Evolutionary conservation across 164 flowering plant genomes (phyloP), one percentile per base, ranked within the genome.

Genomic region (Vitis labrusca): DNA sequence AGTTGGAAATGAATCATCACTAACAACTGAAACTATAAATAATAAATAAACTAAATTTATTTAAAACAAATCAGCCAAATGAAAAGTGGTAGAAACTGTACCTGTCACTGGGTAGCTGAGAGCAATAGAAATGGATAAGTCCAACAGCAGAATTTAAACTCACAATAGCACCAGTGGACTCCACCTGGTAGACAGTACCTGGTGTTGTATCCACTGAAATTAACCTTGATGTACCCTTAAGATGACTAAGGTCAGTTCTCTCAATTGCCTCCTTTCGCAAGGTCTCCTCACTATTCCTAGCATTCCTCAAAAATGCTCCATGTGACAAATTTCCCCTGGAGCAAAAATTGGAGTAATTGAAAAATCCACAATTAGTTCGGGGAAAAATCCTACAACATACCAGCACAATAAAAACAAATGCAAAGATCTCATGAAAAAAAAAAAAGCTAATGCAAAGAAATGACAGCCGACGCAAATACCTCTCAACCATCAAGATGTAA

Each of bases 101-200:
- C 99, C 99, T 91, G 88, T 96, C 99, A 80, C 99, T 92, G 47
- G 99, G 99, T 48, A 96, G 83, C 81, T 96, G 99, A 67, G 99
- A 93, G 78, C 99, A 96, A 81, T 93, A 96, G 62, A 96, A 89
- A 73, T 96, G 99, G 70, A 96, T 68, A 23, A 96, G 98, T 14
- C 99, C 99, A 74, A 96, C 99, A 74, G 98, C 97, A 76, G 99
- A 96, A 78, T 96, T 96, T 67, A 93, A 83, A 84, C 97, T 96
- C 72, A 96, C 99, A 74, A 88, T 70, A 61, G 99, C 99, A 72
- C 99, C 99, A 74, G 99, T 96, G 65, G 99, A 87, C 79, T 93
- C 92, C 64, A 96, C 99, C 84, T 91, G 91, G 79, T 96, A 96
- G 57, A 91, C 84, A 68, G 94, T 77, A 71, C 87, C 95, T 4